Evolutionary conservation across 305 asterid species (phyloP).

Genomic region (Fraxinus nigra): DNA sequence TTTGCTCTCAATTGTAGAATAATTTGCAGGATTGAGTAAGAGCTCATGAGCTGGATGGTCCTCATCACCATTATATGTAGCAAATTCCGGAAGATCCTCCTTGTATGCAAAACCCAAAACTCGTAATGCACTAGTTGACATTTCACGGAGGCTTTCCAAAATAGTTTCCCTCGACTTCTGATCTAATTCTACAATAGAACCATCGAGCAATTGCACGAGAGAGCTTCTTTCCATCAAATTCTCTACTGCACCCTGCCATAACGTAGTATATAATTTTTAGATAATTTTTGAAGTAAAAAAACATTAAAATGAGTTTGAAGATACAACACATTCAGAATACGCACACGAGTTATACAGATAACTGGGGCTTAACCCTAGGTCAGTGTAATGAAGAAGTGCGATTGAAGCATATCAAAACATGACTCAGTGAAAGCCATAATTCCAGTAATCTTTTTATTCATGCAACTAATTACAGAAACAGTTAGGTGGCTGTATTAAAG

Average conservation of each 20-base stretch:
- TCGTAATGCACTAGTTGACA: constrained; percentile 78
- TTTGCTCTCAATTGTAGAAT: constrained; percentile 79
- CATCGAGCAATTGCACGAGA: constrained; percentile 68
- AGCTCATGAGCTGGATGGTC: constrained; percentile 94
- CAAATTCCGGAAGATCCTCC: constrained; percentile 64
- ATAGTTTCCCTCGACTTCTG: constrained; percentile 42
- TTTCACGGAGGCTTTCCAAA: constrained; percentile 59
- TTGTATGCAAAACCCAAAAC: constrained; percentile 88
- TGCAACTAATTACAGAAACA: neutral
- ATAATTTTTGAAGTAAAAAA: neutral
- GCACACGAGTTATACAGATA: neutral
- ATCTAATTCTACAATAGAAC: constrained; percentile 65
- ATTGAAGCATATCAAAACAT: constrained; percentile 3
- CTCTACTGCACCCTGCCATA: constrained; percentile 86
- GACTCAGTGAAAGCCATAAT: neutral
- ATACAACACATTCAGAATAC: neutral
- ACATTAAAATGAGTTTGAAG: neutral
- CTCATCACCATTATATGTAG: constrained; percentile 80
- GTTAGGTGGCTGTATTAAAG: neutral
- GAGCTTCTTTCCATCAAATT: constrained; percentile 79
- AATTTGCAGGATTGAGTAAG: constrained; percentile 74
- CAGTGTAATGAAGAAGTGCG: neutral
- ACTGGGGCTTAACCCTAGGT: neutral
- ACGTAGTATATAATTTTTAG: neutral
- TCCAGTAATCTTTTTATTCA: neutral